Percentiles rank a stretch among this genome's conserved stretches.
Evolutionary conservation across 345 rosid species (phyloP).

Genomic region (Dipteronia dyeriana): DNA sequence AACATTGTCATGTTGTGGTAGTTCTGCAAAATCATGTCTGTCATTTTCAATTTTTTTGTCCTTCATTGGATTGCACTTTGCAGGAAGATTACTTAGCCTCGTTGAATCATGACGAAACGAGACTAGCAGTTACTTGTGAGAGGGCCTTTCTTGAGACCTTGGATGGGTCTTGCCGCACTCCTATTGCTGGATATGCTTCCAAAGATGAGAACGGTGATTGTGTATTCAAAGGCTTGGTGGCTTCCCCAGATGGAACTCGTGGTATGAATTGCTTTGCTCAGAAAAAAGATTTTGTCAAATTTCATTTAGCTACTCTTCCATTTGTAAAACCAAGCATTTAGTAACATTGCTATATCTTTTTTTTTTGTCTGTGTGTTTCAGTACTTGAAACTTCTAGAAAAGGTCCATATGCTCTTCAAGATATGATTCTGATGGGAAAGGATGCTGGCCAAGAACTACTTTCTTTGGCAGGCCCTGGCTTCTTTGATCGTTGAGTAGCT

Average conservation of each 20-base stretch:
- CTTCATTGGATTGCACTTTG: constrained; percentile 9
- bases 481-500: constrained; percentile 57
- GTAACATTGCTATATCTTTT: constrained; percentile 15
- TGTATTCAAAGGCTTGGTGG: constrained; percentile 84
- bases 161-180: constrained; percentile 98
- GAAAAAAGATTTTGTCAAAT: background rate
- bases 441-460: constrained; percentile 96
- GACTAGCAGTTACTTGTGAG: constrained; percentile 87
- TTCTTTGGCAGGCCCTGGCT: constrained; percentile 78
- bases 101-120: constrained; percentile 91
- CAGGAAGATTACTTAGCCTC: constrained; percentile 80
- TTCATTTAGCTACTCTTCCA: constrained; percentile 3
- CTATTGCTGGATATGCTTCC: constrained; percentile 91
- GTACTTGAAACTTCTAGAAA: constrained; percentile 92
- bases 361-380: constrained; percentile 37
- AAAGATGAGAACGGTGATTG: constrained; percentile 78
- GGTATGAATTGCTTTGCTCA: constrained; percentile 43
- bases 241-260: constrained; percentile 88
- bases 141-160: constrained; percentile 82
- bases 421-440: constrained; percentile 83
- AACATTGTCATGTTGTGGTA: background rate
- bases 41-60: background rate
- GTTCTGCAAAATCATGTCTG: background rate
- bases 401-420: constrained; percentile 64
- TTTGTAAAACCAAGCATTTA: background rate